These are phyloP conservation scores for Fomitopsis serialis DNA, from an alignment of 768 basidiomycete genomes.

Conservation along the genomic window DNA sequence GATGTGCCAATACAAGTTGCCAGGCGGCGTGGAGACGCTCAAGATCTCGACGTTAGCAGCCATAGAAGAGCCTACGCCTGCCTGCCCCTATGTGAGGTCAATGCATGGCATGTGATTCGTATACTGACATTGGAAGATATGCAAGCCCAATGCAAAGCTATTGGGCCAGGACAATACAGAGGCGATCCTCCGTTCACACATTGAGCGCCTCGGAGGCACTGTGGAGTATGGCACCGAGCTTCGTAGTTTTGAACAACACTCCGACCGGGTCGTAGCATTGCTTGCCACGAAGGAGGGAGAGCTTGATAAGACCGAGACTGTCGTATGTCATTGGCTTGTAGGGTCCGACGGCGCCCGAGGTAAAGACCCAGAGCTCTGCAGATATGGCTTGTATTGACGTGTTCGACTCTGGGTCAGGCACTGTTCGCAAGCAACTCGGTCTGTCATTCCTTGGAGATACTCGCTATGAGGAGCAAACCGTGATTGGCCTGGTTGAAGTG, in stretches of 20 bases:
- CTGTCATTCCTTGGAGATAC: conserved; percentile 39
- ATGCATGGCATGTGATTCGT: no score
- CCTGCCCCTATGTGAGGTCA: neutral
- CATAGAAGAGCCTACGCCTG: neutral
- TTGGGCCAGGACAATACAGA: conserved; percentile 20
- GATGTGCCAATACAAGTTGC: no score
- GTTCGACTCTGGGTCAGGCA: conserved; percentile 18
- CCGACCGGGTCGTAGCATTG: conserved; percentile 24
- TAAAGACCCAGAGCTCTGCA: neutral
- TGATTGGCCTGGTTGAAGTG: neutral
- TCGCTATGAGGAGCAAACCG: neutral
- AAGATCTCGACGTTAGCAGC: no score
- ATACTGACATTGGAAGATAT: no score
- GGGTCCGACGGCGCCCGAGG: conserved; percentile 37
- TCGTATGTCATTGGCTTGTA: conserved; percentile 28
- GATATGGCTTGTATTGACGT: no score
- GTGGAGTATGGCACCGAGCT: conserved; percentile 34
- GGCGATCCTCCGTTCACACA: conserved; percentile 24
- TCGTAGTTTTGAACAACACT: conserved; percentile 25
- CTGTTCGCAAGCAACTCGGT: conserved; percentile 34
- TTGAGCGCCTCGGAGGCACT: conserved; percentile 15
- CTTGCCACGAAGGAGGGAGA: conserved; percentile 17
- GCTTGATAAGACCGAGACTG: conserved; percentile 20
- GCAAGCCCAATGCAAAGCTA: neutral
- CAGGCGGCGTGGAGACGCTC: no score